phyloP scores from a whole-genome alignment of 1,284 basidiomycete species.

The Irpex sp. region DNA sequence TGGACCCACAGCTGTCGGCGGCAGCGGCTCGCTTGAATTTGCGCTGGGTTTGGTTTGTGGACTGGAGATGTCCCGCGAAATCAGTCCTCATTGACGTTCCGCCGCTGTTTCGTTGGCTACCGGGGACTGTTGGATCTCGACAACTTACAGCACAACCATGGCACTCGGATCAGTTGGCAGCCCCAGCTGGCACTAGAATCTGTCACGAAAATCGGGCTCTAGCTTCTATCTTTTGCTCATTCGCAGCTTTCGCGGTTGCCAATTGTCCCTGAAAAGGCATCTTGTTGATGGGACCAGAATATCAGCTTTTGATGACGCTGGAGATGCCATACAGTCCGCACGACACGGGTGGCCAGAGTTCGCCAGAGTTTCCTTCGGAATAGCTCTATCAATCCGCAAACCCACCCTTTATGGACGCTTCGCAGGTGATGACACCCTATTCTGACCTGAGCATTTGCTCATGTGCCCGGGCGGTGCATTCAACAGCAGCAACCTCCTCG shows the following conservation, averaged over 20 bases:
- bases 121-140: not conserved
- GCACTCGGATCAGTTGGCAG: not conserved
- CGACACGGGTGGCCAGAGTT: not conserved
- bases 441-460: conserved; percentile 6
- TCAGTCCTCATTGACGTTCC: not conserved
- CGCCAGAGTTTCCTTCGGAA: not conserved
- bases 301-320: not conserved
- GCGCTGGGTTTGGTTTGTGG: not conserved
- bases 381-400: not conserved
- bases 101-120: not conserved
- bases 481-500: conserved; percentile 7
- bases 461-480: conserved; percentile 16
- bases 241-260: not conserved
- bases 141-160: not conserved
- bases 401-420: conserved; percentile 4
- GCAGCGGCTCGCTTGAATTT: not conserved
- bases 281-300: not conserved
- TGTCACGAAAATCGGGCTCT: not conserved
- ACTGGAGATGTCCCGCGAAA: not conserved
- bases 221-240: not conserved
- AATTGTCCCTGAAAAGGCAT: not conserved
- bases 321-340: not conserved
- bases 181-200: not conserved
- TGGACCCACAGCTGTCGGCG: not conserved
- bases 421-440: conserved; percentile 2